Base-by-base conservation (phyloP, 164 flowering plant species). In the Echeveria elegans region DNA sequence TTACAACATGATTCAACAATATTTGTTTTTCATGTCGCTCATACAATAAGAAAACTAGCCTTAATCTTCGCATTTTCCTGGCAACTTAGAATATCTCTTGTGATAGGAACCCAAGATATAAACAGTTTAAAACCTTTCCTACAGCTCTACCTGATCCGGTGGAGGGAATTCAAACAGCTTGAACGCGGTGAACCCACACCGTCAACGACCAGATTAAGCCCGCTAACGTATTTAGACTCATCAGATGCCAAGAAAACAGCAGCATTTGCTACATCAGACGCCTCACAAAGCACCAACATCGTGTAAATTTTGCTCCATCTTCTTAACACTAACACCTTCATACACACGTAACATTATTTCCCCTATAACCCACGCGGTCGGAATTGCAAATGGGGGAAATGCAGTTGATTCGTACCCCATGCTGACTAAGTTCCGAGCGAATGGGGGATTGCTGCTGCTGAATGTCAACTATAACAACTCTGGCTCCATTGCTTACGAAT, bases 161-260 rank as follows among this genome's bases (percentile, higher is more conserved):
- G 69, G 40, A 28, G 83, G 74, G 6, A 83, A 41, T n/a, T 4
- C 40, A 12, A 89, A 66, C 31, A 40, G 73, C 79, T 85, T 92
- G 50, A 80, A 71, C 0, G 81, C 59, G 31, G 98, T 88, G 72
- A 89, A 80, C 1, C 89, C 95, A n/a, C n/a, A 24, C 98, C 98
- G 77, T 89, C 98, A 36, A 92, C 92, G 69, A 92, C 93, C 72
- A 92, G 77, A 77, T 88, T 89, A 76, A 85, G 96, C 12, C 96
- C 98, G 40, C 77, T 86, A 18, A 92, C 86, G 69, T 84, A 92
- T 79, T 86, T 89, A 2, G 90, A 86, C 15, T 89, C 96, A 52
- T 88, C 96, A 0, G 93, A 87, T 0, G 86, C 90, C 26, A 92
- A 80, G 72, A 77, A 92, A 0, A 87, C 67, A 14, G 95, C 98